phyloP scores from a whole-genome alignment of 306 rosid genomes.

The Astragalus membranaceus region DNA sequence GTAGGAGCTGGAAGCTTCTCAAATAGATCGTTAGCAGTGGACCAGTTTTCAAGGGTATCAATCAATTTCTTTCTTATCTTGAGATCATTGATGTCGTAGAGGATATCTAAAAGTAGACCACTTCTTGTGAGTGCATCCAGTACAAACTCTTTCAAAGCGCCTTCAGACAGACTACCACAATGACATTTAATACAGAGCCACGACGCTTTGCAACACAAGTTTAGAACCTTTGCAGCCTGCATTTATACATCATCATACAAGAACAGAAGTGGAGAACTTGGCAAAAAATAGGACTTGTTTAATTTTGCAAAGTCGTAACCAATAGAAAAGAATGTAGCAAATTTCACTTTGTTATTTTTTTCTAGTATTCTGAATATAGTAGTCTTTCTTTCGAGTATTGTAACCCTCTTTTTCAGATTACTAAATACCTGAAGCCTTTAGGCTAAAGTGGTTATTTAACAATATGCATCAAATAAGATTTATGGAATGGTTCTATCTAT shows the following conservation, averaged over 20 bases:
- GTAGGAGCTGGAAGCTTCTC: slow-evolving; percentile 54
- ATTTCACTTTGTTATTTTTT: not conserved
- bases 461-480: not conserved
- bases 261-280: slow-evolving; percentile 2
- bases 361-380: not conserved
- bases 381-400: not conserved
- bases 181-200: slow-evolving; percentile 58
- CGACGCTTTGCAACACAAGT: slow-evolving; percentile 60
- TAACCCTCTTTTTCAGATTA: not conserved
- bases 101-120: slow-evolving; percentile 65
- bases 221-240: slow-evolving; percentile 76
- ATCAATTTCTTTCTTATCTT: slow-evolving; percentile 34
- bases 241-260: slow-evolving; percentile 4
- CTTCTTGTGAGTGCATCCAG: slow-evolving; percentile 48
- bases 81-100: slow-evolving; percentile 40
- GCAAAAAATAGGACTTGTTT: not conserved
- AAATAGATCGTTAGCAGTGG: slow-evolving; percentile 36
- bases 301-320: not conserved
- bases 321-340: not conserved
- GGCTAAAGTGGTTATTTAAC: not conserved
- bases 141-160: slow-evolving; percentile 38
- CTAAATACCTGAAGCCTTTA: not conserved
- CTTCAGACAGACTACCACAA: slow-evolving; percentile 42
- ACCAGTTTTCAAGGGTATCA: slow-evolving; percentile 60
- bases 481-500: not conserved